Evolutionary conservation across 2,329 filamentous ascomycete genomes (phyloP).

Genomic region (Trichoderma asperellum): DNA sequence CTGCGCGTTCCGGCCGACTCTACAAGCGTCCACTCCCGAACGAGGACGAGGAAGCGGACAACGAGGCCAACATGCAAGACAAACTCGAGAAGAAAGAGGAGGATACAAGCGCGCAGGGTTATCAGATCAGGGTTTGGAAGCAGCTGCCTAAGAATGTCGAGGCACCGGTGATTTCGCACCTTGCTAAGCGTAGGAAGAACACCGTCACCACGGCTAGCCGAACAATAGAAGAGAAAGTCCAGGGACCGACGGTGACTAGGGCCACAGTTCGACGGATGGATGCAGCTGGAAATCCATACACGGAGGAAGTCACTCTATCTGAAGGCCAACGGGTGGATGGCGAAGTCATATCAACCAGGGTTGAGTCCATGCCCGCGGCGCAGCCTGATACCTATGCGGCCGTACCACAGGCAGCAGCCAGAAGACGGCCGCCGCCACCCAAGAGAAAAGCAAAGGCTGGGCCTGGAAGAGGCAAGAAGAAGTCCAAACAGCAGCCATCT

Average conservation of each 20-base stretch:
- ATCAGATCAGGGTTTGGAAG: slow-evolving; percentile 64
- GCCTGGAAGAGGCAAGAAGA: slow-evolving; percentile 77
- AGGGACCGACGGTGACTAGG: slow-evolving; percentile 67
- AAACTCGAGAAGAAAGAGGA: slow-evolving; percentile 67
- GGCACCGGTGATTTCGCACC: slow-evolving; percentile 54
- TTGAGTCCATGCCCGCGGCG: slow-evolving; percentile 59
- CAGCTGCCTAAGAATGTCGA: slow-evolving; percentile 64
- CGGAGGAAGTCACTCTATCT: slow-evolving; percentile 80
- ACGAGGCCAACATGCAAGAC: slow-evolving; percentile 50
- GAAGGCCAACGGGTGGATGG: slow-evolving; percentile 81
- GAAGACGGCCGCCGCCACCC: slow-evolving; percentile 71
- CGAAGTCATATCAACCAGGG: slow-evolving; percentile 70
- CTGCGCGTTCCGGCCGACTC: slow-evolving; percentile 74
- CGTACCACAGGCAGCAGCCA: slow-evolving; percentile 46
- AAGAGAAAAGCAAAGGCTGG: slow-evolving; percentile 79
- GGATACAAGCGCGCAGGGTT: slow-evolving; percentile 58
- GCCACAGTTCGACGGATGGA: slow-evolving; percentile 81
- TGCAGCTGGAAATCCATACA: slow-evolving; percentile 77
- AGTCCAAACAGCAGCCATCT: slow-evolving; percentile 63
- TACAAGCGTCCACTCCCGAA: slow-evolving; percentile 71
- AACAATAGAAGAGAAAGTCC: slow-evolving; percentile 49
- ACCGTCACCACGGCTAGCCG: slow-evolving; percentile 61
- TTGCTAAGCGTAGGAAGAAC: slow-evolving; percentile 65
- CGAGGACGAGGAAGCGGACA: slow-evolving; percentile 63
- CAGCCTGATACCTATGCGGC: slow-evolving; percentile 58